Percentiles rank a stretch among this genome's conserved stretches.
These are phyloP conservation scores for Trametes cinnabarina DNA, from an alignment of 768 basidiomycete species.

Conservation along the genomic window DNA sequence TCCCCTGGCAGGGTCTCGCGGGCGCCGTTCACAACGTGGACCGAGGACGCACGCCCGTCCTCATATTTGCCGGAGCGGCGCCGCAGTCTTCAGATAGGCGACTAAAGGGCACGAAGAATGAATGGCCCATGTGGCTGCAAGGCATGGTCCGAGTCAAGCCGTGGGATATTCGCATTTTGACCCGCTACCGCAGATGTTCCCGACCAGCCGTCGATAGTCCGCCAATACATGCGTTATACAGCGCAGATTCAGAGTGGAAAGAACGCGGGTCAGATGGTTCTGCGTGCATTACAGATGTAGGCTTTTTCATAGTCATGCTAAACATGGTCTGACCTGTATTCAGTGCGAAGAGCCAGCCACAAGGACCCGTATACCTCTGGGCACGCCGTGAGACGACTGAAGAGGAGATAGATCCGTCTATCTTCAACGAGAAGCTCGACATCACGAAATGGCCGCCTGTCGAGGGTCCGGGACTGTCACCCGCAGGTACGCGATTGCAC, in stretches of 20 bases:
- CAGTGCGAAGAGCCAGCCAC: slow-evolving; percentile 66
- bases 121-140: slow-evolving; percentile 75
- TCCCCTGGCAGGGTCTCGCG: slow-evolving; percentile 51
- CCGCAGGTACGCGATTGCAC: slow-evolving; percentile 28
- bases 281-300: slow-evolving; percentile 67
- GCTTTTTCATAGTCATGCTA: slow-evolving; percentile 8
- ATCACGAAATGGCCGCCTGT: slow-evolving; percentile 50
- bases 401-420: slow-evolving; percentile 49
- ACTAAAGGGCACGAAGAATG: slow-evolving; percentile 62
- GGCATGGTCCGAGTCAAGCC: slow-evolving; percentile 34
- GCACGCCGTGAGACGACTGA: slow-evolving; percentile 69
- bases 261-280: slow-evolving; percentile 49
- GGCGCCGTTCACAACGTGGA: slow-evolving; percentile 75
- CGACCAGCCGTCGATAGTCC: slow-evolving; percentile 67
- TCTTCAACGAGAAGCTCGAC: slow-evolving; percentile 32
- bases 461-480: slow-evolving; percentile 48
- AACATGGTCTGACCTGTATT: neutral
- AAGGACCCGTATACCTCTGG: slow-evolving; percentile 75
- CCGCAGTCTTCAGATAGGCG: slow-evolving; percentile 57
- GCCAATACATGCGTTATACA: slow-evolving; percentile 73
- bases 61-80: slow-evolving; percentile 73
- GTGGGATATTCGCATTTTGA: neutral
- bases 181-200: slow-evolving; percentile 48
- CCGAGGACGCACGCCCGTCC: slow-evolving; percentile 55
- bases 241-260: slow-evolving; percentile 56